These are phyloP conservation scores for Aeschynomene evenia DNA, from an alignment of 306 rosid species.

Conservation along the genomic window DNA sequence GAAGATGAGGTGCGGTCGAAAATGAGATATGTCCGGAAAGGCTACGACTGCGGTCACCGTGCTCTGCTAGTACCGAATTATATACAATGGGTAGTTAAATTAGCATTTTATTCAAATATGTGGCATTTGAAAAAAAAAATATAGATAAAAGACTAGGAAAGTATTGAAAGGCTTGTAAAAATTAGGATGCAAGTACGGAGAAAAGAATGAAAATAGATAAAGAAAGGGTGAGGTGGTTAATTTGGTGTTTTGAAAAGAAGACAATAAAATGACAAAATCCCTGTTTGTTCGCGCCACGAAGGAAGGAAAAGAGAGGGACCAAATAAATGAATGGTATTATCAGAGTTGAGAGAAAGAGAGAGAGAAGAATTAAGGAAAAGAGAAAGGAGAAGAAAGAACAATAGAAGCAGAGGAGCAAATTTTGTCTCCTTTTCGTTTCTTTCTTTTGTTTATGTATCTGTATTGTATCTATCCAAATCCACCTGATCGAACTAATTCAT, in stretches of 20 bases:
- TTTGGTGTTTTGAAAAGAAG: not conserved
- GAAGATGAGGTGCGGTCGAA: too few relatives aligned
- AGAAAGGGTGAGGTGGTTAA: not conserved
- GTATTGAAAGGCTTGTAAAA: too few relatives aligned
- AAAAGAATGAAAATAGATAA: not conserved
- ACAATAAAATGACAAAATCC: not conserved
- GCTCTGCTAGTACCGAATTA: too few relatives aligned
- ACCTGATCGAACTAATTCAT: too few relatives aligned
- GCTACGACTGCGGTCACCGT: too few relatives aligned
- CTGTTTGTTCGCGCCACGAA: not conserved
- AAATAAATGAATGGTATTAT: not conserved
- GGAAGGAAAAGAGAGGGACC: not conserved
- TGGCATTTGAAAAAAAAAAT: too few relatives aligned
- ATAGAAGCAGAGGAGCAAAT: not conserved
- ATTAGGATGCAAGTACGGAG: too few relatives aligned
- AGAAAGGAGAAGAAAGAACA: not conserved
- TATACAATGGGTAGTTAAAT: too few relatives aligned
- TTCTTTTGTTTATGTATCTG: not conserved
- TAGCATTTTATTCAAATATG: too few relatives aligned
- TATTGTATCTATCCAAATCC: too few relatives aligned
- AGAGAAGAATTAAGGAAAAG: not conserved
- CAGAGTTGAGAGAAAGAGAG: not conserved
- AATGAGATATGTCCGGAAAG: too few relatives aligned
- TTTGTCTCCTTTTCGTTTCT: not conserved
- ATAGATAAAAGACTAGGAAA: too few relatives aligned